Evolutionary conservation across 495 filamentous ascomycete species (phyloP), one percentile per base, ranked within the genome.

Genomic region (Pseudomonodictys pantanalensis): DNA sequence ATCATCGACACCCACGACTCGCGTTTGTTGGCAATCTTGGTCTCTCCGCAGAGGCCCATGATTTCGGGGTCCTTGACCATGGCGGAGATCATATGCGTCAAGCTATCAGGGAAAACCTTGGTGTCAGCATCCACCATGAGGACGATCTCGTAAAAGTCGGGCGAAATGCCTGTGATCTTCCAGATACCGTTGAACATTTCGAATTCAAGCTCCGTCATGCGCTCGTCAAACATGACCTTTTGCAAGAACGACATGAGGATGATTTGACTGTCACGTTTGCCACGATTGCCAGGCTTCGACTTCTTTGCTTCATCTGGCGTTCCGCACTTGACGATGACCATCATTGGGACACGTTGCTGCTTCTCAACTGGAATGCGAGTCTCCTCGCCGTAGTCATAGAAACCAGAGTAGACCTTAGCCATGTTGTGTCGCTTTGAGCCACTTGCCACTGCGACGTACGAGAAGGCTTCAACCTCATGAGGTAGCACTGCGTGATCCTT

Each of bases 211-310:
- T 99, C 92, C 3, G 95, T 97, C 95, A 99, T 99, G 33, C 95
- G 88, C 73, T 99, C 95, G 71, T 99, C 95, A 70, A 99, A 99
- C 95, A 99, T 99, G 62, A 99, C 93, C 75, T 99, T 99, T 72
- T 99, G 95, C 66, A 99, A 77, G 81, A 99, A 99, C 18, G 91
- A 95, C 95, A 99, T 99, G 46, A 99, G 75, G 65, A 99, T 92
- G 69, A 99, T 97, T 73, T 99, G 95, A 75, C 88, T 92, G 79
- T 99, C 95, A 71, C 95, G 87, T 77, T 99, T 99, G 67, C 95
- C 95, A 65, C 95, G 84, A 72, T 99, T 99, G 57, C 95, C 95
- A 1, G 95, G 90, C 73, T 97, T 99, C 30, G 86, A 76, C 60
- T 86, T 83, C 25, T 72, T 80, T 23, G 82, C 79, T 73, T 99